phyloP scores from a whole-genome alignment of 345 rosid species.

The Clarkia xantiana region DNA sequence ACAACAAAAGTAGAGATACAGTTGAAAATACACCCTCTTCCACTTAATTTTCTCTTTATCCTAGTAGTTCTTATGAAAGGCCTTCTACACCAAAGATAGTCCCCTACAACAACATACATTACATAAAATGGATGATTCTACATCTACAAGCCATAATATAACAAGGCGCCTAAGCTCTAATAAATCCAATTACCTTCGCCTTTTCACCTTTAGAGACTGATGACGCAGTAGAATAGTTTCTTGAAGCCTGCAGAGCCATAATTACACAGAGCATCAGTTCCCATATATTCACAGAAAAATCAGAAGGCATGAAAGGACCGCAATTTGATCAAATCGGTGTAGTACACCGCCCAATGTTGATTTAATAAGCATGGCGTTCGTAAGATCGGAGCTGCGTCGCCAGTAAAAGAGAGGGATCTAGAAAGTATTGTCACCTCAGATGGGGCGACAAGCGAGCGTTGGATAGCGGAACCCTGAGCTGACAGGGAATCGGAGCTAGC shows the following conservation, averaged over 20 bases:
- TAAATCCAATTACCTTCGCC: conserved; percentile 41
- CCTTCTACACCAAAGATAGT: too few species aligned
- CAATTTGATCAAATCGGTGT: too few species aligned
- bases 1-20: too few species aligned
- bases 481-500: conserved; percentile 28
- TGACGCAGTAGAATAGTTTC: conserved; percentile 41
- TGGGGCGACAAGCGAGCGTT: conserved; percentile 21
- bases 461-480: conserved; percentile 22
- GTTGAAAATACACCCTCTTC: too few species aligned
- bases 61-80: too few species aligned
- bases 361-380: too few species aligned
- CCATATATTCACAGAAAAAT: neutral
- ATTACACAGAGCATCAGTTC: neutral
- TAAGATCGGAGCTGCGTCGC: neutral
- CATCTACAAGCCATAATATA: neutral
- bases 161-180: neutral
- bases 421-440: conserved; percentile 31
- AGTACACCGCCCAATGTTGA: too few species aligned
- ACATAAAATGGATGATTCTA: neutral
- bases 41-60: too few species aligned
- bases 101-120: too few species aligned
- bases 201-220: conserved; percentile 26
- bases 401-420: neutral
- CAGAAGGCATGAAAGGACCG: neutral
- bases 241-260: conserved; percentile 32